Evolutionary conservation across 257 asterid species (phyloP).

Genomic region (Parsonsia alboflavescens): DNA sequence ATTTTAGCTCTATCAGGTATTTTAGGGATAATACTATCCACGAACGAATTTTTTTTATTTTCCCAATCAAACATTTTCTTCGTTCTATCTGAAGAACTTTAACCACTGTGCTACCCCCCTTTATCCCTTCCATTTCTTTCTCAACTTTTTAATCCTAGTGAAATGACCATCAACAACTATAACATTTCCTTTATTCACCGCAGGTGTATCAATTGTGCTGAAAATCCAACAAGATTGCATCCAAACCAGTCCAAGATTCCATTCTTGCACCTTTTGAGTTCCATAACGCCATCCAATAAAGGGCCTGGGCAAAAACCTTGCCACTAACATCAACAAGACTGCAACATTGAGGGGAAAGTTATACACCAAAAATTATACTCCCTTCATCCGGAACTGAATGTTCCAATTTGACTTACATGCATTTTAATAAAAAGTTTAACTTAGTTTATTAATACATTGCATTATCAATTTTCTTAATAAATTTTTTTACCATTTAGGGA

Average conservation of each 20-base stretch:
- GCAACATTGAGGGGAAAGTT: not conserved
- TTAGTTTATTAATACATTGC: too few relatives aligned
- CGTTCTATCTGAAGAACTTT: constrained; percentile 76
- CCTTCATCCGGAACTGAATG: too few relatives aligned
- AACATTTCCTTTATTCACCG: constrained; percentile 28
- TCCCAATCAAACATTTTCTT: too few relatives aligned
- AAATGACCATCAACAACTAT: constrained; percentile 26
- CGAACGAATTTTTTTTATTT: too few relatives aligned
- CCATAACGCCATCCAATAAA: constrained; percentile 20
- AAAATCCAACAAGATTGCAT: constrained; percentile 40
- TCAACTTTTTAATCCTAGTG: constrained; percentile 39
- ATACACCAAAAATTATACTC: not conserved
- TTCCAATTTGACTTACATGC: too few relatives aligned
- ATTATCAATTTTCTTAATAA: too few relatives aligned
- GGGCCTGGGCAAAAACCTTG: constrained; percentile 34
- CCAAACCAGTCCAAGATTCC: constrained; percentile 35
- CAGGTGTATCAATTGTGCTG: constrained; percentile 29
- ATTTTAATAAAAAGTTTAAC: too few relatives aligned
- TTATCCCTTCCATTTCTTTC: constrained; percentile 88
- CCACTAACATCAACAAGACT: constrained; percentile 29
- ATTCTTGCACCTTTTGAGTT: constrained; percentile 19
- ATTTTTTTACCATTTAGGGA: too few relatives aligned
- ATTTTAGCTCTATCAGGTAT: too few relatives aligned
- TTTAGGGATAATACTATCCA: too few relatives aligned
- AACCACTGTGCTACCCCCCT: constrained; percentile 88